phyloP scores from a whole-genome alignment of 2,329 filamentous ascomycete genomes.

The Zymoseptoria pseudotritici region DNA sequence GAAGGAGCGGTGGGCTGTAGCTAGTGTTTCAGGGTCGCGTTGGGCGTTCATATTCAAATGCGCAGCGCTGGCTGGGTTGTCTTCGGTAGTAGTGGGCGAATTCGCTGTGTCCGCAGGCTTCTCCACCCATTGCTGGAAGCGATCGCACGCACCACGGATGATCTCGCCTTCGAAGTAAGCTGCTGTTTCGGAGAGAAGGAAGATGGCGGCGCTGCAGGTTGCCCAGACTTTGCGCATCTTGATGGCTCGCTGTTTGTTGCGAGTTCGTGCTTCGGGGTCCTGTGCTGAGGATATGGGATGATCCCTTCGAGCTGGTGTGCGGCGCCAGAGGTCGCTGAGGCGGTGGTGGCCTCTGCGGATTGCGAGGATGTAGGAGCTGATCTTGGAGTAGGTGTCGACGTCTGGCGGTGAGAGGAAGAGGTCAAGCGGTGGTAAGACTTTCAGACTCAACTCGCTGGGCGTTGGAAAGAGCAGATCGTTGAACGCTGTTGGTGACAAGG shows the following conservation, averaged over 20 bases:
- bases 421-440: constrained; percentile 72
- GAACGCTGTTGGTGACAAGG: constrained; percentile 52
- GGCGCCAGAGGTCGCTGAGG: constrained; percentile 79
- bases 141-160: constrained; percentile 70
- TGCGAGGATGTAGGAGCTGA: constrained; percentile 80
- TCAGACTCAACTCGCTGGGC: constrained; percentile 62
- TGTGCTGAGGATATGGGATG: constrained; percentile 49
- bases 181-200: constrained; percentile 81
- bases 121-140: constrained; percentile 63
- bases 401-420: constrained; percentile 75
- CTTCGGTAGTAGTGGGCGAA: not conserved
- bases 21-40: constrained; percentile 78
- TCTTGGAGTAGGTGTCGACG: constrained; percentile 69
- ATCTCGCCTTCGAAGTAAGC: constrained; percentile 87
- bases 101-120: constrained; percentile 4
- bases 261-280: constrained; percentile 54
- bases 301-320: constrained; percentile 67
- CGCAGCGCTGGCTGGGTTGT: not conserved
- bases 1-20: constrained; percentile 71
- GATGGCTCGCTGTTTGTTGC: constrained; percentile 55
- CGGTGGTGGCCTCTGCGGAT: constrained; percentile 80
- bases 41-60: constrained; percentile 22
- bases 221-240: constrained; percentile 83
- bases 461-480: constrained; percentile 75
- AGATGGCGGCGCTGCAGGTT: constrained; percentile 76